Evolutionary conservation across 495 filamentous ascomycete species (phyloP), one percentile per base, ranked within the genome.

Genomic region (Daldinia loculata): DNA sequence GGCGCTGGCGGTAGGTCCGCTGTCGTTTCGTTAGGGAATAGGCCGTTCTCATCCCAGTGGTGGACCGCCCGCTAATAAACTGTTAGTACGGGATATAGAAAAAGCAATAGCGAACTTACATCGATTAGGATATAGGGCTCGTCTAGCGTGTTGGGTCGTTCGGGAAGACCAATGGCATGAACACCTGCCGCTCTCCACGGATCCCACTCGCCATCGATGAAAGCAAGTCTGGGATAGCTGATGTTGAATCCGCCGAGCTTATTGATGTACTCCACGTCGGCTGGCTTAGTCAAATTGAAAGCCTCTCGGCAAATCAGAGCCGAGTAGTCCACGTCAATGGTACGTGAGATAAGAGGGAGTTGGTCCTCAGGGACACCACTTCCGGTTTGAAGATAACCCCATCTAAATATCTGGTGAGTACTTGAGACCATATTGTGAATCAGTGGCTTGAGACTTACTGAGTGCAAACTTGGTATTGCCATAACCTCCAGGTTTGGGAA

Each of bases 1-100:
- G 83, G 77, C 4, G 63, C 57, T 1, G 90, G 90, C 19, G 89
- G 88, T 55, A 88, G 63, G 1, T 78, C 78, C 3, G 81, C 52
- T 12, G 75, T 83, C 4, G 85, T 88, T 80, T 91, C 81, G 67
- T 90, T 89, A 3, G 80, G 78, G 53, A 89, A 89, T 48, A 90
- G 57, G 8, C 89, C 89, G 74, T 92, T 91, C 84, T 92, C 86
- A 75, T 92, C 90, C 87, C 87, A 92, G 77, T 91, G 89, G 76
- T 92, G 90, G 51, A 91, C 88, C 0, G 81, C 88, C 0, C 53
- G 39, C 70, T 73, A 19, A 26, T 48, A 11, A 0, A 2, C 26
- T 30, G 43, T 73, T 36, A 73, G 45, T 29, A 55, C 2, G 1
- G 0, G 15, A 45, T 38, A 61, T 32, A 0, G 4, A 12, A 36